Evolutionary conservation across 1,284 basidiomycete genomes (phyloP).

Genomic region (Papiliotrema nemorosa): DNA sequence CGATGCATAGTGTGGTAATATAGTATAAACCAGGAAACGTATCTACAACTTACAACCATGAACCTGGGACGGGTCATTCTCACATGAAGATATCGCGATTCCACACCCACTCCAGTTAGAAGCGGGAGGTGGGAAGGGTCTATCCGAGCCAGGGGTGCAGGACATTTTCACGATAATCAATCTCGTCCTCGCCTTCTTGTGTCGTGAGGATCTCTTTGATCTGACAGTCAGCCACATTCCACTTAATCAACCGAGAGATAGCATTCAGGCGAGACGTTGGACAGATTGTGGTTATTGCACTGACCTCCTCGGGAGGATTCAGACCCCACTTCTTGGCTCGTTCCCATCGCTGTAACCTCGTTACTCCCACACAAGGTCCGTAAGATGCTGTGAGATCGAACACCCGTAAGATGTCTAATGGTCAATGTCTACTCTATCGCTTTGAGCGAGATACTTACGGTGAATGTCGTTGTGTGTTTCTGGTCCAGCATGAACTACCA

Average conservation of each 20-base stretch:
- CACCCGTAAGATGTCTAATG: constrained; percentile 67
- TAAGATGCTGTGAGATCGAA: constrained; percentile 81
- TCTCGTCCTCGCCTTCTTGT: constrained; percentile 54
- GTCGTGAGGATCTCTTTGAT: constrained; percentile 69
- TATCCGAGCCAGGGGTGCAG: constrained; percentile 46
- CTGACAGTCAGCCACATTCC: constrained; percentile 48
- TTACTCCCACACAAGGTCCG: constrained; percentile 79
- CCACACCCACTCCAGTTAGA: no score
- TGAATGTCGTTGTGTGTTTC: constrained; percentile 43
- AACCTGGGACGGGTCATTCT: no score
- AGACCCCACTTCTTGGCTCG: constrained; percentile 75
- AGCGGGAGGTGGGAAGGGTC: not conserved
- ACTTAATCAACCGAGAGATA: no score
- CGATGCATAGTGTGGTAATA: no score
- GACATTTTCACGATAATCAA: constrained; percentile 55
- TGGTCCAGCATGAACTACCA: constrained; percentile 36
- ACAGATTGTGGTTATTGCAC: constrained; percentile 31
- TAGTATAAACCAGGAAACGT: no score
- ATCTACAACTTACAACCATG: not conserved
- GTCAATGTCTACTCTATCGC: not conserved
- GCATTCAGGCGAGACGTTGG: not conserved
- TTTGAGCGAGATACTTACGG: constrained; percentile 26
- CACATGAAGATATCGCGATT: no score
- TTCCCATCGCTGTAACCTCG: constrained; percentile 82
- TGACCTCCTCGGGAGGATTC: constrained; percentile 75